Evolutionary conservation across 176 grass and related monocot genomes (phyloP), one percentile per base, ranked within the genome.

Genomic region (Leersia perrieri): DNA sequence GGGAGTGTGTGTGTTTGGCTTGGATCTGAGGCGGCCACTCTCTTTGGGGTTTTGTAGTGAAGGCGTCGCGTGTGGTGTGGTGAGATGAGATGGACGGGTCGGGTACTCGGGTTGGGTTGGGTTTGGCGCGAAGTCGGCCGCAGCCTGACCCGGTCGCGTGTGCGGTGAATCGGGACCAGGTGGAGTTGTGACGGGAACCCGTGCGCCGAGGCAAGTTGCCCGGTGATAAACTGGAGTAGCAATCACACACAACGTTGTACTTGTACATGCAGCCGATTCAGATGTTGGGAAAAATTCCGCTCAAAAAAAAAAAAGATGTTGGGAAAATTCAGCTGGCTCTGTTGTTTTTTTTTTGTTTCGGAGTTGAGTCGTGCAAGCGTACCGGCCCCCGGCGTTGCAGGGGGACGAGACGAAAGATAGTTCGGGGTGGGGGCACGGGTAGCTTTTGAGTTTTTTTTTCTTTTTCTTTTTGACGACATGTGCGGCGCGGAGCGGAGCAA

Each of bases 21-120:
- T 20, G 60, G 57, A 5, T 30, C 12, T 28, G 82, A 68, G 77
- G 28, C 4, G 69, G 5, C 31, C 38, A 60, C 78, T 63, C 60
- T 55, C 31, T 75, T 61, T 70, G 81, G n/a, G 33, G 3, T 82
- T 90, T 76, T 86, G 68, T 82, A 86, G 74, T 9, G 18, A 13
- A 1, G 0, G 49, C 51, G 22, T 23, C 22, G 42, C 42, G 42
- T 3, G 22, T 14, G 33, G 62, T 36, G 10, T 10, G 58, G 16
- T 25, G 33, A n/a, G 44, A 13, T 30, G 68, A 26, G 39, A 41
- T 11, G 39, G 9, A 41, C 39, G 9, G 10, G 39, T 1, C 38
- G 42, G 15, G 42, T 47, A 3, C 35, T 7, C 35, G 45, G 45
- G 11, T 45, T 13, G 27, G 60, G 10, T 35, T n/a, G n/a, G 78